Conservation (phyloP, 345 rosid species). For the Citrus inodora region DNA sequence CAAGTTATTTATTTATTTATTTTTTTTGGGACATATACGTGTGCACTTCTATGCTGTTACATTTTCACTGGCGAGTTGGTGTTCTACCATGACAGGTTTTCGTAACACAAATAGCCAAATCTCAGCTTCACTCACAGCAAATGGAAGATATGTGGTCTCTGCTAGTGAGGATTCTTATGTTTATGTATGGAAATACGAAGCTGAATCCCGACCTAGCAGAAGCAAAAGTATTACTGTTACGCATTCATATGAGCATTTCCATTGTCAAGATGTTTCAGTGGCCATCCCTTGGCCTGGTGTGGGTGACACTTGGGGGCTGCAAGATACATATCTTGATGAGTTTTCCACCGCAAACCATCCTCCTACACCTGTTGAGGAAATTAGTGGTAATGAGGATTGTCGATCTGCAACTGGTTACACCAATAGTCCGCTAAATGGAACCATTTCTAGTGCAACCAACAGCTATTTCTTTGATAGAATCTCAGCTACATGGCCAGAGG, state of each 20-base stretch:
- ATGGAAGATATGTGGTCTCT: constrained; percentile 79
- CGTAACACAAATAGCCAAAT: constrained; percentile 89
- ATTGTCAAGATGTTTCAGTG: constrained; percentile 80
- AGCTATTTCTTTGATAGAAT: constrained; percentile 85
- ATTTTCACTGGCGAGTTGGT: constrained; percentile 11
- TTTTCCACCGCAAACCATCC: constrained; percentile 71
- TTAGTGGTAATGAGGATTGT: constrained; percentile 38
- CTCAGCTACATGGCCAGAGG: constrained; percentile 94
- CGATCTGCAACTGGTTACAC: constrained; percentile 32
- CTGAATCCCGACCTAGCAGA: constrained; percentile 71
- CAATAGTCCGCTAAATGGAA: constrained; percentile 66
- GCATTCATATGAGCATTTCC: constrained; percentile 77
- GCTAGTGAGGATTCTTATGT: constrained; percentile 98
- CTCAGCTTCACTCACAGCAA: constrained; percentile 73
- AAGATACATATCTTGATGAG: constrained; percentile 44
- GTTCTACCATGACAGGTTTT: constrained; percentile 58
- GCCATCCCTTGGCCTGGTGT: constrained; percentile 94
- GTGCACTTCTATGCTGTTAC: constrained; percentile 8
- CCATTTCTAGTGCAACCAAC: constrained; percentile 73
- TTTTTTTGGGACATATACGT: neutral
- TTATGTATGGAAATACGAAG: constrained; percentile 86
- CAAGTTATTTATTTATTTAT: neutral
- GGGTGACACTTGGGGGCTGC: constrained; percentile 46
- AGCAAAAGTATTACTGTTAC: constrained; percentile 66
- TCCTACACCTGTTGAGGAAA: constrained; percentile 70